Base-by-base conservation (phyloP, 1,284 basidiomycete species). In the Stygiomarasmius scandens region DNA sequence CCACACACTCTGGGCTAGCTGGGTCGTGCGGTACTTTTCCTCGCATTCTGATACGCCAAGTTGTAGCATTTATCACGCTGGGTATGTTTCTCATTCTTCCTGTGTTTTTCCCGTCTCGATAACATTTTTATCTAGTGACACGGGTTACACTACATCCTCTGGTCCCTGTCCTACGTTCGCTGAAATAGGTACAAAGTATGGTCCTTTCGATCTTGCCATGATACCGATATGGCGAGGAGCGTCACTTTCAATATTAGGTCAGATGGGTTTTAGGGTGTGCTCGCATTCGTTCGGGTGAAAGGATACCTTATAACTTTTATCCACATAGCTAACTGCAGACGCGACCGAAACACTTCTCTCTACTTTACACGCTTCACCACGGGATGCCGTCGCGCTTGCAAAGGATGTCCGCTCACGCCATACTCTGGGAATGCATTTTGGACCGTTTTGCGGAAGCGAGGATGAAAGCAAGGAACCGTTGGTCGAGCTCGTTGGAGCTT, bases 381-480 rank as follows among this genome's bases (percentile, higher is more conserved):
- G 63, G 45, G 67, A 71, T 50, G 69, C 69, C n/a, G 60, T 71
- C n/a, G 56, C 59, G n/a, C 60, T 71, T 2, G 63, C 67, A 19
- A 46, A 49, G 44, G 73, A 69, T 52, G 64, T 76, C 20, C 66
- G 67, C n/a, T 64, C 73, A 3, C 66, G 69, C 0, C 73, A 74
- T 57, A 62, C 68, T 14, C 64, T 76, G 12, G 74, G 66, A 12
- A 76, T 75, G 73, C 74, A 76, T 54, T 74, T 76, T 60, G 75
- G 66, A 14, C 76, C 75, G 19, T 76, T 76, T 58, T 70, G 69
- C 6, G 75, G 75, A 1, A 67, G 63, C 27, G 71, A 73, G 16
- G 62, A 62, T 38, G 74, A 77, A 61, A 73, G 72, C 41, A 45
- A 70, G 6, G 74, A 76, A 59, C 70, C 74, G 1, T 55, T 75